Conservation (phyloP, 768 basidiomycete genomes). For the Hypholoma fasciculare region DNA sequence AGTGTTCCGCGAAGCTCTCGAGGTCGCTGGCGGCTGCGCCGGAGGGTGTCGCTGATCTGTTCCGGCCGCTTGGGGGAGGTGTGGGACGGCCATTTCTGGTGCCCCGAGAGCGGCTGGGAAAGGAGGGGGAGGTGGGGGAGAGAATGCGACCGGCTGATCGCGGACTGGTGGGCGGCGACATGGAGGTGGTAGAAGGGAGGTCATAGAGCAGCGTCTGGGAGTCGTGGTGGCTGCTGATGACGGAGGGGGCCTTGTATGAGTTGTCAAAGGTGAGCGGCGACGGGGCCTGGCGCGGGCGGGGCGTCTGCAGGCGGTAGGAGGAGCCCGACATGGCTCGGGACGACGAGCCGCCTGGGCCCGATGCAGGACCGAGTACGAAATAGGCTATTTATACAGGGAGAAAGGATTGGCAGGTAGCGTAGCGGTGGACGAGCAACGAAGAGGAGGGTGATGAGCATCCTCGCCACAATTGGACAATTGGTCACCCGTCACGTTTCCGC, state of each 20-base stretch:
- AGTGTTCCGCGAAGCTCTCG: conserved; percentile 75
- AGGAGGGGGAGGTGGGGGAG: conserved; percentile 63
- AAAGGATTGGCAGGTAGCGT: not conserved
- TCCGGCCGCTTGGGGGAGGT: conserved; percentile 57
- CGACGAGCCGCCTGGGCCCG: conserved; percentile 22
- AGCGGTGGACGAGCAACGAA: conserved; percentile 4
- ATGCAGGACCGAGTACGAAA: conserved; percentile 9
- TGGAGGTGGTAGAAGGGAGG: conserved; percentile 59
- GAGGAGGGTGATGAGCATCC: conserved; percentile 2
- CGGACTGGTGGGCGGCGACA: conserved; percentile 61
- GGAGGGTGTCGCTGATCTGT: conserved; percentile 71
- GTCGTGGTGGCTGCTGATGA: conserved; percentile 42
- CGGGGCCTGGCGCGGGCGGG: conserved; percentile 62
- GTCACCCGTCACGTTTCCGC: conserved; percentile 19
- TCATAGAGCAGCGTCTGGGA: conserved; percentile 74
- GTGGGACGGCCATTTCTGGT: conserved; percentile 52
- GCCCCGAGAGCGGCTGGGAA: conserved; percentile 47
- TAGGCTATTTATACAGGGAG: conserved; percentile 13
- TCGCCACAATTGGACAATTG: conserved; percentile 2
- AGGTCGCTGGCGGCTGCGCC: conserved; percentile 66
- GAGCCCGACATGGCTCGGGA: conserved; percentile 50
- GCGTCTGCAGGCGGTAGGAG: conserved; percentile 64
- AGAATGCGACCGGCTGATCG: conserved; percentile 38
- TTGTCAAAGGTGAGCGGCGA: conserved; percentile 59
- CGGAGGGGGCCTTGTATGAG: conserved; percentile 42